Evolutionary conservation across 2,329 filamentous ascomycete genomes (phyloP).

Genomic region (Botrytis deweyae): DNA sequence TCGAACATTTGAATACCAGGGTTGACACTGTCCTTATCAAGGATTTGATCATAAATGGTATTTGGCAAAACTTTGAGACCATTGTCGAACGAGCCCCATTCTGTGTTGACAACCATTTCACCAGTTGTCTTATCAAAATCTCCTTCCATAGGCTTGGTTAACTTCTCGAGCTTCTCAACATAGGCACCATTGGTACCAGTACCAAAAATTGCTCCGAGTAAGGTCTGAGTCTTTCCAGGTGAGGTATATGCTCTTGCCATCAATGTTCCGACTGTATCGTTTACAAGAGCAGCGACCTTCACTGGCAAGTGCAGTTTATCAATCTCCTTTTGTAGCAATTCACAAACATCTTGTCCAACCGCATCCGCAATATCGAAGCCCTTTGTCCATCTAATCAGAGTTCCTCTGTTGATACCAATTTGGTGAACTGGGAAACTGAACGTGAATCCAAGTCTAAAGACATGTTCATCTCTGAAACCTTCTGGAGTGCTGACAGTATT

Average conservation of each 20-base stretch:
- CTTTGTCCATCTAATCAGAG: constrained; percentile 96
- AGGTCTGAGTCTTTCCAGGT: constrained; percentile 78
- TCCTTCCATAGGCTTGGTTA: constrained; percentile 73
- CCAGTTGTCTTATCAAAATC: constrained; percentile 78
- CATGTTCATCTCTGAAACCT: constrained; percentile 67
- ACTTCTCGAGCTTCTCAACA: constrained; percentile 82
- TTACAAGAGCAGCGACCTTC: constrained; percentile 91
- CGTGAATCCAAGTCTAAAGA: constrained; percentile 96
- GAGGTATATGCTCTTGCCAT: constrained; percentile 98
- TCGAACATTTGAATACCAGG: constrained; percentile 98
- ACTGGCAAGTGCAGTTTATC: constrained; percentile 84
- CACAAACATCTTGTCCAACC: constrained; percentile 91
- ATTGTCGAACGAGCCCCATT: constrained; percentile 99
- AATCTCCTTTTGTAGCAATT: constrained; percentile 83
- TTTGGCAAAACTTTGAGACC: constrained; percentile 82
- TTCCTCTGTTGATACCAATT: constrained; percentile 90
- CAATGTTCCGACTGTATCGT: constrained; percentile 95
- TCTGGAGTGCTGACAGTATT: constrained; percentile 58
- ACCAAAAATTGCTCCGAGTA: constrained; percentile 96
- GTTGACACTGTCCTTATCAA: constrained; percentile 82
- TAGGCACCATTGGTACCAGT: constrained; percentile 98
- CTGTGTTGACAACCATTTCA: constrained; percentile 96
- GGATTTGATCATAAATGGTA: constrained; percentile 75
- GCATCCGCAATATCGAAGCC: constrained; percentile 97
- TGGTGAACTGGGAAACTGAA: constrained; percentile 98